Conservation (phyloP, 768 basidiomycete genomes). For the Psilocybe cubensis region DNA sequence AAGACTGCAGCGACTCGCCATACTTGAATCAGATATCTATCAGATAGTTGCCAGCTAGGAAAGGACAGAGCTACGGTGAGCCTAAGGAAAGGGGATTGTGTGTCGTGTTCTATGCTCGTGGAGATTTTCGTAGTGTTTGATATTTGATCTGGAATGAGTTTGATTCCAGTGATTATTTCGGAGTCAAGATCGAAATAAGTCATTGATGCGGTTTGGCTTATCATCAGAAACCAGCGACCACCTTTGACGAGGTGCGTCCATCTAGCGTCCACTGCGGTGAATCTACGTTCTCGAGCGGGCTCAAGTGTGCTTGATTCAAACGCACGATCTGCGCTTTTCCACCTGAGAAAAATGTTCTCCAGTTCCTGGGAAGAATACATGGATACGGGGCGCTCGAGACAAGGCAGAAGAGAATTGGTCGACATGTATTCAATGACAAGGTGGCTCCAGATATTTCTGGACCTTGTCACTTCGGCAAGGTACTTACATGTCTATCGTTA, state of each 20-base stretch:
- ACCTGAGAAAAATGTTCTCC: not conserved
- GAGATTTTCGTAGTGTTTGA: too few species aligned
- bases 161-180: not conserved
- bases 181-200: slow-evolving; percentile 8
- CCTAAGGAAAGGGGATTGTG: too few species aligned
- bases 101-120: too few species aligned
- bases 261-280: not conserved
- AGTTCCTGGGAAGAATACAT: slow-evolving; percentile 1
- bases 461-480: not conserved
- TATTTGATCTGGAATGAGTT: not conserved
- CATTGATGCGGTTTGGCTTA: not conserved
- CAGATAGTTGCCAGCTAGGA: too few species aligned
- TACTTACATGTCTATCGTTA: not conserved
- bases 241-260: not conserved
- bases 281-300: not conserved
- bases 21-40: too few species aligned
- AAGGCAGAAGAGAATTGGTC: not conserved
- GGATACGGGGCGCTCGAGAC: slow-evolving; percentile 1
- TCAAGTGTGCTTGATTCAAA: not conserved
- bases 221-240: slow-evolving; percentile 3
- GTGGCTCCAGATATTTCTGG: not conserved
- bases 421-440: not conserved
- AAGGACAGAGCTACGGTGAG: too few species aligned
- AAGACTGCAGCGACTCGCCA: too few species aligned
- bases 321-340: slow-evolving; percentile 3